phyloP scores from a whole-genome alignment of 148 eudicot species.

The Mesembryanthemum crystallinum region DNA sequence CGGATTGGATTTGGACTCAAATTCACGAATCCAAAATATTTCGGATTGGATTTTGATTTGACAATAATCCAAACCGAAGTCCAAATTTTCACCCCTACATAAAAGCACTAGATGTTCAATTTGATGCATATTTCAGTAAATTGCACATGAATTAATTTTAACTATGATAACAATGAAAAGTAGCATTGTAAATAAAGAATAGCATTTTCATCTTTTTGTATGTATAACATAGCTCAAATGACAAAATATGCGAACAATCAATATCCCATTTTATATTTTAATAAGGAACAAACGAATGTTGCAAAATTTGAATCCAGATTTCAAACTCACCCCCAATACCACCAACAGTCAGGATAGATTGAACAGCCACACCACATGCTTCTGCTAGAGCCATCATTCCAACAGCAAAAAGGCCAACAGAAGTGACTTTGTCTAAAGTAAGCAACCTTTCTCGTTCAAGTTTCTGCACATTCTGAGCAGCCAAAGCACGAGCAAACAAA shows the following conservation, averaged over 20 bases:
- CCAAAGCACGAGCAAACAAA: constrained; percentile 65
- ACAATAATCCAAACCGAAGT: too few species aligned
- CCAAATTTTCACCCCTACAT: neutral
- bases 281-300: constrained; percentile 4
- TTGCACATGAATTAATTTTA: neutral
- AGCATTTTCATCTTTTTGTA: neutral
- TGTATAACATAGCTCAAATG: neutral
- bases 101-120: neutral
- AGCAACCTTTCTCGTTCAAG: constrained; percentile 63
- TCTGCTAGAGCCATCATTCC: constrained; percentile 89
- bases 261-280: neutral
- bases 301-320: neutral
- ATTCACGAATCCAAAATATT: too few species aligned
- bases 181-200: neutral
- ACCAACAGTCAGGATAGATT: constrained; percentile 90
- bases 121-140: neutral
- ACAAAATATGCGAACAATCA: neutral
- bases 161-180: neutral
- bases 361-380: constrained; percentile 95
- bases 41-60: too few species aligned
- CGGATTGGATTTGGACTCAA: too few species aligned
- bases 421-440: constrained; percentile 70
- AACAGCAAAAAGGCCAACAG: constrained; percentile 73
- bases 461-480: constrained; percentile 32
- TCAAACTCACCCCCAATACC: constrained; percentile 85